Evolutionary conservation across 257 asterid species (phyloP).

Genomic region (Oldenlandia corymbosa): DNA sequence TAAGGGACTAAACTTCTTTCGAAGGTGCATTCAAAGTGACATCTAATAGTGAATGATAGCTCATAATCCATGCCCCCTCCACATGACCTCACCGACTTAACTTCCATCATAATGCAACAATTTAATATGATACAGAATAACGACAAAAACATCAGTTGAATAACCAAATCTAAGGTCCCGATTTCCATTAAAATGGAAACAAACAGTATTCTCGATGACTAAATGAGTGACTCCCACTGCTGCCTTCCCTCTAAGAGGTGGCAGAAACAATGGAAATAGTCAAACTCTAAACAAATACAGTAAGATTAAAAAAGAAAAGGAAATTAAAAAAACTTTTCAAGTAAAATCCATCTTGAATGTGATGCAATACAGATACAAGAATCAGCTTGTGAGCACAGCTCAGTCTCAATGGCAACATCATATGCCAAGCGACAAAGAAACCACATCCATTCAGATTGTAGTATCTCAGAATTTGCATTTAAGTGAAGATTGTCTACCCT

Average conservation of each 20-base stretch:
- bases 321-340: no score
- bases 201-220: background rate
- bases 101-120: background rate
- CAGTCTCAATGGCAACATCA: no score
- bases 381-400: no score
- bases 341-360: no score
- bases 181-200: background rate
- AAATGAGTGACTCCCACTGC: background rate
- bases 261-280: background rate
- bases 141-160: background rate
- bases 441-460: no score
- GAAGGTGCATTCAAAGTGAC: background rate
- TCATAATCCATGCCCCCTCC: background rate
- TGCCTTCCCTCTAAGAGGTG: background rate
- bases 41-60: background rate
- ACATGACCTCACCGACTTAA: background rate
- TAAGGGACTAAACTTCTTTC: background rate
- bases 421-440: no score
- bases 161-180: background rate
- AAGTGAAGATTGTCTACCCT: background rate
- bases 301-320: no score
- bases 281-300: no score
- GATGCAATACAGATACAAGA: no score
- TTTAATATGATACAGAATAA: background rate
- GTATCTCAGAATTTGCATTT: background rate